Conservation (phyloP, 1,284 basidiomycete genomes). For the Sanghuangporus sanghuang region DNA sequence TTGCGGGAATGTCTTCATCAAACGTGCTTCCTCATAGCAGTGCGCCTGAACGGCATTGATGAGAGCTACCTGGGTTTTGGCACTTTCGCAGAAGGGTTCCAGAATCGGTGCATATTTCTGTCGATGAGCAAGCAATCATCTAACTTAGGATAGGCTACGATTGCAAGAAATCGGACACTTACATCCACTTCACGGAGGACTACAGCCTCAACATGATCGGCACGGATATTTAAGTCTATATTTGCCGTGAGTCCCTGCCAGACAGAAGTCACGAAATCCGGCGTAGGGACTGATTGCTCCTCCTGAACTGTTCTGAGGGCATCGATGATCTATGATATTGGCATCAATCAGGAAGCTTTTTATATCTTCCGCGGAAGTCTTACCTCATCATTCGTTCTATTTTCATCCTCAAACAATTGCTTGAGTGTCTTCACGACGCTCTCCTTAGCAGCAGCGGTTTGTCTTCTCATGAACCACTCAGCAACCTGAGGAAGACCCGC, state of each 20-base stretch:
- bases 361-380: background rate
- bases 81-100: constrained; percentile 81
- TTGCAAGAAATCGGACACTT: constrained; percentile 24
- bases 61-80: constrained; percentile 87
- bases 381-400: constrained; percentile 22
- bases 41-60: constrained; percentile 93
- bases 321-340: constrained; percentile 56
- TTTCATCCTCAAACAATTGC: constrained; percentile 43
- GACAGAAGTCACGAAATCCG: constrained; percentile 82
- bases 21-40: constrained; percentile 90
- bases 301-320: constrained; percentile 67
- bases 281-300: constrained; percentile 69
- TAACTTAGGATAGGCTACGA: background rate
- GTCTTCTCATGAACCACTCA: constrained; percentile 90
- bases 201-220: constrained; percentile 86
- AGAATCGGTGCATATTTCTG: constrained; percentile 83
- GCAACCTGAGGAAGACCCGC: constrained; percentile 73
- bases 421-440: constrained; percentile 58
- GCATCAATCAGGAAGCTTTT: background rate
- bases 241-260: constrained; percentile 88
- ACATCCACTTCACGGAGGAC: constrained; percentile 83
- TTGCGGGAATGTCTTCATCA: constrained; percentile 91
- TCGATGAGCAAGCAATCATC: background rate
- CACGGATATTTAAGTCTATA: constrained; percentile 82
- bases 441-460: constrained; percentile 70